Base-by-base conservation (phyloP, 1,139 yeast genomes). In the Geotrichum macrosporum region DNA sequence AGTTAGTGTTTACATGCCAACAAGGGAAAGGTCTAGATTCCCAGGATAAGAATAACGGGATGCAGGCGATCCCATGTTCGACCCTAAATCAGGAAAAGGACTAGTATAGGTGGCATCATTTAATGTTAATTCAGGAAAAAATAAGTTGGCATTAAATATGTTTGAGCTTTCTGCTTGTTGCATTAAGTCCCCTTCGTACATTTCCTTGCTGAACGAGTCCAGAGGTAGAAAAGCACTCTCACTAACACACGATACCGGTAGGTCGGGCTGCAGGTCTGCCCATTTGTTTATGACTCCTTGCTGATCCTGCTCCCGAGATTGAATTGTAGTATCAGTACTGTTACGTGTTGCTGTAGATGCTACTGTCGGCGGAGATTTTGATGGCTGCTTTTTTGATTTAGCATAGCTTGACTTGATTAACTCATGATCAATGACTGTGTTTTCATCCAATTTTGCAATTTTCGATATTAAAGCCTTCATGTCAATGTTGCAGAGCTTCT, bases 401-500 rank as follows among this genome's bases (percentile, higher is more conserved):
- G 24, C 16, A 31, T 38, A 12, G 19, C 40, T 22, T 15, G 34
- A 19, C 16, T 34, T 22, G 31, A 34, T 27, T 16, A 36, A 26
- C 20, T 35, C 41, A 15, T 13, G 40, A 18, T 36, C 40, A 36
- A 36, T 36, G n/a, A 34, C 32, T n/a, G 42, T 38, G 35, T 32
- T 44, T 19, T 33, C 41, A 22, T 44, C 43, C 39, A 44, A 20
- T 4, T 33, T 26, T 6, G 44, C 44, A 26, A 44, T 44, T 5
- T 33, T 44, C 20, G 35, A 40, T 20, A 44, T 44, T 2, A 40
- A 34, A 5, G 18, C 32, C n/a, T 29, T 39, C 40, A 44, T 22
- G 21, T 39, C 47, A 9, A 35, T 37, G 29, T 37, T 37, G 4
- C 33, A n/a, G 5, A 45, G 39, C 35, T 45, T 45, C 29, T 40